These are phyloP conservation scores for Rhizoclosmatium globosum DNA, from an alignment of 192 early-diverging fungal species.

Conservation along the genomic window DNA sequence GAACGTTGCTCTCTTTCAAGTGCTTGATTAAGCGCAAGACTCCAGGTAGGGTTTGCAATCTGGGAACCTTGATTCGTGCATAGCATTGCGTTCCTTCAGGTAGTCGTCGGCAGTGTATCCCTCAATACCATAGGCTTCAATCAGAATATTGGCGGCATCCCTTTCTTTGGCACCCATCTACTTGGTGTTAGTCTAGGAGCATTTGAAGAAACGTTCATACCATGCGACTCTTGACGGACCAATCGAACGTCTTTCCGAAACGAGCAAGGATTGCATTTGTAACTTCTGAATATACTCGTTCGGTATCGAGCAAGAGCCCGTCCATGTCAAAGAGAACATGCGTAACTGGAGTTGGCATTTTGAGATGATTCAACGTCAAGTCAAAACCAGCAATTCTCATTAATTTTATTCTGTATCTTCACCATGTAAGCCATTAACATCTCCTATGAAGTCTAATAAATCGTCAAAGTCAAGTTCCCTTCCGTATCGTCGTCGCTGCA, in stretches of 20 bases:
- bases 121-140: constrained; percentile 71
- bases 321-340: constrained; percentile 50
- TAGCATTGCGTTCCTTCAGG: constrained; percentile 61
- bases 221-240: constrained; percentile 30
- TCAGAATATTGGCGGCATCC: constrained; percentile 63
- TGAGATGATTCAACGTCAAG: not conserved
- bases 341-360: constrained; percentile 25
- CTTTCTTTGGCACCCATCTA: constrained; percentile 50
- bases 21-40: constrained; percentile 69
- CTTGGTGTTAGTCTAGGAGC: constrained; percentile 44
- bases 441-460: too few species aligned
- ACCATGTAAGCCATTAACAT: too few species aligned
- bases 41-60: constrained; percentile 70
- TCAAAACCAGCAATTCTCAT: not conserved
- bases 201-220: not conserved
- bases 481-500: too few species aligned
- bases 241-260: constrained; percentile 57
- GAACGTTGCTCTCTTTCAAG: constrained; percentile 73
- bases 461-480: too few species aligned
- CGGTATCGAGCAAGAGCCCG: constrained; percentile 70
- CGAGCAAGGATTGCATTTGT: constrained; percentile 82
- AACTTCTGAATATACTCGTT: constrained; percentile 88
- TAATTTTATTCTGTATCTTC: too few species aligned
- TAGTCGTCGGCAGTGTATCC: constrained; percentile 83
- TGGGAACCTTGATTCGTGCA: constrained; percentile 64